phyloP scores from a whole-genome alignment of 2,329 filamentous ascomycete species.

The Leptographium lundbergii region DNA sequence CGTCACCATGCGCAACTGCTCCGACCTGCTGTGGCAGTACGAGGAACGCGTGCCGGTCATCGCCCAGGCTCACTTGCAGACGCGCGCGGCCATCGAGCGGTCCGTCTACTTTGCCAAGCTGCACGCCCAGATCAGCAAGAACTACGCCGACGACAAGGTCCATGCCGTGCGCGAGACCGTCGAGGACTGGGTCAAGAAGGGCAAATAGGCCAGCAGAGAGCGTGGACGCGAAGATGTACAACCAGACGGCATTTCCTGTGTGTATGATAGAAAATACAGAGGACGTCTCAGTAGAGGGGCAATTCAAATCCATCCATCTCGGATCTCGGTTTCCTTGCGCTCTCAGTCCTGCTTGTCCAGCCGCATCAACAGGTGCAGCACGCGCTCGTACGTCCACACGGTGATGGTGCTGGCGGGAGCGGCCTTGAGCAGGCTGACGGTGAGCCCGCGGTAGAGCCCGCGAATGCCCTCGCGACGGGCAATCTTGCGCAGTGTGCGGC shows the following conservation, averaged over 20 bases:
- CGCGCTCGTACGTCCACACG: conserved; percentile 86
- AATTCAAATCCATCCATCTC: neutral
- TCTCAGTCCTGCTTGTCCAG: conserved; percentile 14
- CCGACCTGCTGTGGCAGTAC: conserved; percentile 78
- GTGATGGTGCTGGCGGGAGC: conserved; percentile 88
- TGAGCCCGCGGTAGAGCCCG: conserved; percentile 77
- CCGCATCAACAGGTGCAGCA: conserved; percentile 45
- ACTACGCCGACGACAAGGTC: conserved; percentile 71
- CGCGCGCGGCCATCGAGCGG: conserved; percentile 55
- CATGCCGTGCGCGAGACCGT: conserved; percentile 60
- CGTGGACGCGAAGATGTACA: neutral
- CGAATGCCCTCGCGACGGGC: conserved; percentile 59
- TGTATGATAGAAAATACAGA: neutral
- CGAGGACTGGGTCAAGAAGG: conserved; percentile 86
- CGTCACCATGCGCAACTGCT: conserved; percentile 79
- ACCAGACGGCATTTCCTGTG: neutral
- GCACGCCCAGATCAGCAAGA: conserved; percentile 57
- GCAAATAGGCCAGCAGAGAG: conserved; percentile 44
- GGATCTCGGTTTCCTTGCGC: too few relatives aligned
- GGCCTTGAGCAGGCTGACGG: conserved; percentile 82
- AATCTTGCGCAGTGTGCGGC: conserved; percentile 55
- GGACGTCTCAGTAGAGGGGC: conserved; percentile 9
- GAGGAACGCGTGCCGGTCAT: conserved; percentile 80
- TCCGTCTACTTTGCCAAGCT: conserved; percentile 62
- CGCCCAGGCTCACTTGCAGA: conserved; percentile 64